These are phyloP conservation scores for Aspergillus sp. DNA, from an alignment of 2,329 filamentous ascomycete species.

Conservation along the genomic window DNA sequence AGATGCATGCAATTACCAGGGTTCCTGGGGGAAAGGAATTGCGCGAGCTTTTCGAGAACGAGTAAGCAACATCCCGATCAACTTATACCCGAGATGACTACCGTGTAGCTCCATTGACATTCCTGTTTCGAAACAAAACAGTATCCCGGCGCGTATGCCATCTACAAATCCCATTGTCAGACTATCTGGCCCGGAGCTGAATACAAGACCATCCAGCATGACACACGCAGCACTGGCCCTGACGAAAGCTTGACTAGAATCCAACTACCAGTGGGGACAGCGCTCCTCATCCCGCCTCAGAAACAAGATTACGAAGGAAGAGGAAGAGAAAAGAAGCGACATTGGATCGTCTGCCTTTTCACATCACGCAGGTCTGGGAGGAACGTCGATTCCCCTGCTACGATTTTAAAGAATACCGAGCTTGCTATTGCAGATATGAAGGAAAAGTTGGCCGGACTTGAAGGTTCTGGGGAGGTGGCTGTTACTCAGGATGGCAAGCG, in stretches of 20 bases:
- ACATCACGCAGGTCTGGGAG: slow-evolving; percentile 45
- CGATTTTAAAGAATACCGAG: slow-evolving; percentile 44
- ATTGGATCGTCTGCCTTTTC: slow-evolving; percentile 54
- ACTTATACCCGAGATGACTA: not conserved
- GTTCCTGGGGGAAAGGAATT: slow-evolving; percentile 53
- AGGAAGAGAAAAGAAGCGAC: slow-evolving; percentile 18
- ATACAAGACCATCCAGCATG: slow-evolving; percentile 1
- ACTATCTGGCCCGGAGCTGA: slow-evolving; percentile 1
- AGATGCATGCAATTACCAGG: slow-evolving; percentile 53
- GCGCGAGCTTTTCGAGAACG: slow-evolving; percentile 42
- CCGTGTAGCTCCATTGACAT: not conserved
- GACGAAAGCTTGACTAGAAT: slow-evolving; percentile 7
- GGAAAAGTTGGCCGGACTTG: slow-evolving; percentile 29
- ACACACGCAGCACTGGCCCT: not conserved
- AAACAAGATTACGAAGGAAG: slow-evolving; percentile 21
- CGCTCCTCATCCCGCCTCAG: slow-evolving; percentile 47
- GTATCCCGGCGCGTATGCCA: slow-evolving; percentile 45
- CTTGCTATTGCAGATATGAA: slow-evolving; percentile 44
- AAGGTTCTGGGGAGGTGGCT: slow-evolving; percentile 4
- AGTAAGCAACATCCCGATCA: slow-evolving; percentile 10
- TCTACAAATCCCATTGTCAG: slow-evolving; percentile 44
- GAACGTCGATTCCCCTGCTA: slow-evolving; percentile 26
- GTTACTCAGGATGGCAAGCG: not conserved
- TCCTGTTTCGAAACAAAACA: slow-evolving; percentile 5
- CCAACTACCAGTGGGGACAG: slow-evolving; percentile 37